Base-by-base conservation (phyloP, 2,329 filamentous ascomycete species). In the Alternaria rosae region DNA sequence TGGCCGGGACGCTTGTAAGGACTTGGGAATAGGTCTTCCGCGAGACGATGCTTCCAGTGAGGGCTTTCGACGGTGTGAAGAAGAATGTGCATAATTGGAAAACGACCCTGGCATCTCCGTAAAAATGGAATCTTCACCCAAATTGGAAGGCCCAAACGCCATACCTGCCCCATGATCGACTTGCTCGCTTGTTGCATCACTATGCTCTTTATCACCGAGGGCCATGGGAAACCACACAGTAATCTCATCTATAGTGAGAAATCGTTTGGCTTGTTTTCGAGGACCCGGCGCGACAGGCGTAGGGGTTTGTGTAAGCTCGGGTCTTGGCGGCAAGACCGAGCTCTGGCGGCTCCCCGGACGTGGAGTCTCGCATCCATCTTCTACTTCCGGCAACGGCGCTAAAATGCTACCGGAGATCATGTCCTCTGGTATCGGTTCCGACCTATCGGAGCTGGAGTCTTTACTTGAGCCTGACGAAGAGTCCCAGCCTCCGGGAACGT, bases 71-170 rank as follows among this genome's bases (percentile, higher is more conserved):
- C 75, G 72, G 11, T 75, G 67, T 10, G 77, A 74, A 7, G 78
- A 79, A 26, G 79, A 74, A 43, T 83, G 79, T 3, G 82, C 82
- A 65, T 85, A 84, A 23, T 79, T 76, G 0, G 83, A 84, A 65
- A 84, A 85, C 0, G 82, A 79, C 0, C 83, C 83, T 17, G 83
- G 83, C 72, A 83, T 80, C 21, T 79, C 74, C 52, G 77, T 77
- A 57, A 78, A 78, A 23, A 78, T 76, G 0, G 78, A 80, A 54
- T 78, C 76, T 55, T 77, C 72, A 6, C 68, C 77, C 9, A 79
- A 54, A 25, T 74, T 75, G 8, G 76, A 65, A 13, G 73, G 65
- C 17, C 64, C 65, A 47, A 78, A 77, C 20, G 70, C 60, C 12
- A 75, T 44, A 10, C 54, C 57, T 20, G 68, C 66, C 10, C 66